Conservation (phyloP, 2,329 filamentous ascomycete genomes). For the Tolypocladium nubicola region DNA sequence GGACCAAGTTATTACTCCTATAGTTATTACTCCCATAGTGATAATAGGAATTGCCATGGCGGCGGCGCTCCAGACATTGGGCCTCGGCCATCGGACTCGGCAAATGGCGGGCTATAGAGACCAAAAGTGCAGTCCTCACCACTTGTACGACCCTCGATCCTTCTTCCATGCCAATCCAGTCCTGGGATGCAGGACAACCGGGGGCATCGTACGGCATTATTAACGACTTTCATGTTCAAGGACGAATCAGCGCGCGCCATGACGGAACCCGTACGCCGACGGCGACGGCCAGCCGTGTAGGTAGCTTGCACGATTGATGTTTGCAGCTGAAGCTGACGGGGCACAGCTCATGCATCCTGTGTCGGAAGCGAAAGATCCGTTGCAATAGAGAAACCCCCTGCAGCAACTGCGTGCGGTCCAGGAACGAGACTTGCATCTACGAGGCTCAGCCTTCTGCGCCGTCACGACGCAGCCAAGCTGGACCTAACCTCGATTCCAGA, state of each 20-base stretch:
- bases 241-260: not conserved
- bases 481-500: not conserved
- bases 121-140: constrained; percentile 3
- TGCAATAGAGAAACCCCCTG: constrained; percentile 31
- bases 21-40: too few relatives aligned
- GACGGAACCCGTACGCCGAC: constrained; percentile 13
- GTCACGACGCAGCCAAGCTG: not conserved
- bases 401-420: constrained; percentile 28
- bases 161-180: not conserved
- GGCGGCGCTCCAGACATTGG: too few relatives aligned
- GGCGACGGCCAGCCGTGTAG: constrained; percentile 18
- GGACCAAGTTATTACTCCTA: too few relatives aligned
- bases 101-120: constrained; percentile 2
- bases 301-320: not conserved
- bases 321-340: not conserved
- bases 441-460: constrained; percentile 2
- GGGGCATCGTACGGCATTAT: not conserved
- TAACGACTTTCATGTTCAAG: not conserved
- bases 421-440: constrained; percentile 22
- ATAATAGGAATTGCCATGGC: too few relatives aligned
- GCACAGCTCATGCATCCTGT: constrained; percentile 27
- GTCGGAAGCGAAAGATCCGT: constrained; percentile 31
- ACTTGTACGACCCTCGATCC: too few relatives aligned
- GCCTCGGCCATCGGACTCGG: constrained; percentile 3
- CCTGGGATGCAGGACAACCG: not conserved